Conservation (phyloP, 2,329 filamentous ascomycete species). For the Sporothrix variecibatus region DNA sequence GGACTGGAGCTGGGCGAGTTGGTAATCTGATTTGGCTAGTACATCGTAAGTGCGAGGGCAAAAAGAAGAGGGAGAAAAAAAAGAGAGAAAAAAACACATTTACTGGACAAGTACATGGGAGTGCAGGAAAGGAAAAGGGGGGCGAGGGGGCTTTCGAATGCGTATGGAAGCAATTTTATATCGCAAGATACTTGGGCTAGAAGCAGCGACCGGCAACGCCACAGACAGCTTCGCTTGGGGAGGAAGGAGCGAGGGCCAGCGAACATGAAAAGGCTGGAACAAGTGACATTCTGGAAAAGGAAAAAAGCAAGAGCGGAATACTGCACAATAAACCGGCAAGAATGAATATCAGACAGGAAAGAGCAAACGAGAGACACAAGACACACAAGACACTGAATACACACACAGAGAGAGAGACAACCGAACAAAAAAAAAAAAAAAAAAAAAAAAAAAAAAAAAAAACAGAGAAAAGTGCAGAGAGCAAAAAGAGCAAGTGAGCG, state of each 20-base stretch:
- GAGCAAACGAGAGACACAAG: neutral
- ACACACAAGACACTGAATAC: neutral
- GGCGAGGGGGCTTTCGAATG: neutral
- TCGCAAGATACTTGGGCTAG: neutral
- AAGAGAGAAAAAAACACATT: neutral
- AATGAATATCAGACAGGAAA: neutral
- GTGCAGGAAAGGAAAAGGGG: neutral
- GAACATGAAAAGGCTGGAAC: neutral
- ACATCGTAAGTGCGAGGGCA: neutral
- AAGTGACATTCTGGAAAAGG: neutral
- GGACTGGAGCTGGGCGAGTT: neutral
- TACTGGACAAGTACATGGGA: neutral
- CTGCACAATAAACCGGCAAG: neutral
- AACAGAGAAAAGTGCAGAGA: neutral
- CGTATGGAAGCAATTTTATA: conserved; percentile 18
- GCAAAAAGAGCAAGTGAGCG: neutral
- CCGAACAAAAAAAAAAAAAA: neutral
- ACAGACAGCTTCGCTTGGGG: neutral
- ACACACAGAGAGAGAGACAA: too few species aligned
- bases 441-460: neutral
- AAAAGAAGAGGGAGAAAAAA: too few species aligned
- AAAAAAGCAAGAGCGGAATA: neutral
- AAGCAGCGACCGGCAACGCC: conserved; percentile 9
- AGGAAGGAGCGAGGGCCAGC: neutral
- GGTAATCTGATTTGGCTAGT: neutral